Base-by-base conservation (phyloP, 2,329 filamentous ascomycete species). In the Hymenoscyphus infarciens region DNA sequence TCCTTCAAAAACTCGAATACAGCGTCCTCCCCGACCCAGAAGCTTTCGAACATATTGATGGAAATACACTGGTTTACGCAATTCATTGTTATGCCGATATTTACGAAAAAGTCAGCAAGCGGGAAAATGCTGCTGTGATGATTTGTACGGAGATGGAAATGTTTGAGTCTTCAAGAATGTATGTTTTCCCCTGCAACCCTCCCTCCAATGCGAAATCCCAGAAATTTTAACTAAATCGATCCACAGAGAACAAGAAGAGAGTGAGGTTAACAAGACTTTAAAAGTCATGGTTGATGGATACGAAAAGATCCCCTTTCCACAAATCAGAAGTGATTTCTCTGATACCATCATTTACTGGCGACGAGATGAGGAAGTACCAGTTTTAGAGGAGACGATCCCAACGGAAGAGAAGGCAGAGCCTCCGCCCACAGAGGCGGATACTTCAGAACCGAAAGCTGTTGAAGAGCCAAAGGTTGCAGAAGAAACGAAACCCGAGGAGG, bases 21-120 rank as follows among this genome's bases (percentile, higher is more conserved):
- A 64, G 53, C 8, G 66, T 74, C 0, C 64, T 72, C 4, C 63
- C 72, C 10, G 68, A 71, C 45, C 74, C 74, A n/a, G 60, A 64
- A 5, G 74, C 70, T 22, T 74, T 72, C 42, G 38, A 55, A 2
- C 29, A 67, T 7, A 68, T 75, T 19, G 62, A 57, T 13, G 66
- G 65, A 13, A 63, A 64, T 16, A 72, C 66, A 33, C 57, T 75
- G 54, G 71, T 74, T 0, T 75, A 74, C 64, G 74, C 72, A 1
- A 72, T 75, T 35, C 74, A 75, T 63, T 75, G 74, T 61, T 75
- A 74, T 62, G 66, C 65, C 8, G 53, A 66, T 15, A 62, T 75
- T 5, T 75, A 74, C 52, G 65, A 68, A 29, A 33, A 68, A 16
- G 60, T 74, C 49, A 63, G 64, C 35, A 65, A 69, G 35, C 65